Base-by-base conservation (phyloP, 1,284 basidiomycete species). In the Leccinum subrobustum region DNA sequence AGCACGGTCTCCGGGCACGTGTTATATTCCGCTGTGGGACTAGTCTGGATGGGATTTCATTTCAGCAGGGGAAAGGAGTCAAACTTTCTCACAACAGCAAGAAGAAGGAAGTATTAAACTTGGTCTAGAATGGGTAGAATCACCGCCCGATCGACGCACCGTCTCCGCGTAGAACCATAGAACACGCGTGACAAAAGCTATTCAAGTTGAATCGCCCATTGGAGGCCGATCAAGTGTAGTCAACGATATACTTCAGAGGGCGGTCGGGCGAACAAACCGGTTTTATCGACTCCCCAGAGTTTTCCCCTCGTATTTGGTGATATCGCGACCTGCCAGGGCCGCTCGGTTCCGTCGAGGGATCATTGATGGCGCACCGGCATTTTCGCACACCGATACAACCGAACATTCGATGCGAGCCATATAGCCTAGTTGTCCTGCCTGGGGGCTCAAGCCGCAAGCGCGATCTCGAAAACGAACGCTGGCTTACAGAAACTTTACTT, bases 11-110 rank as follows among this genome's bases (percentile, higher is more conserved):
- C 58, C n/a, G 69, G 58, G 5, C 61, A 59, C 2, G 54, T 56
- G 6, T 56, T 72, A 29, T 72, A 35, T 54, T 62, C 52, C 25
- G 71, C 33, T 66, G 25, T 25, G 23, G 23, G 23, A 25, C 23
- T 25, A 25, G 23, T 25, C 23, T 25, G 25, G 59, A 61, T 18
- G 63, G n/a, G 29, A 44, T 64, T 23, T 6, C 57, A 1, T 37
- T 37, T 37, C 35, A 37, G 37, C 52, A 7, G 12, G 4, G 6
- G 56, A 69, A 44, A 44, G 14, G 35, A 58, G 12, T 14, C 42
- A 44, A 12, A 20, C 42, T 12, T 44, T 44, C 42, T 44, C 11
- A 20, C 6, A 11, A 44, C 11, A 71, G 63, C 62, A 73, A 3
- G 1, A 44, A 20, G 42, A 3, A 44, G n/a, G n/a, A 44, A 44